Conservation (phyloP, 2,329 filamentous ascomycete genomes). For the Aspergillus latus region DNA sequence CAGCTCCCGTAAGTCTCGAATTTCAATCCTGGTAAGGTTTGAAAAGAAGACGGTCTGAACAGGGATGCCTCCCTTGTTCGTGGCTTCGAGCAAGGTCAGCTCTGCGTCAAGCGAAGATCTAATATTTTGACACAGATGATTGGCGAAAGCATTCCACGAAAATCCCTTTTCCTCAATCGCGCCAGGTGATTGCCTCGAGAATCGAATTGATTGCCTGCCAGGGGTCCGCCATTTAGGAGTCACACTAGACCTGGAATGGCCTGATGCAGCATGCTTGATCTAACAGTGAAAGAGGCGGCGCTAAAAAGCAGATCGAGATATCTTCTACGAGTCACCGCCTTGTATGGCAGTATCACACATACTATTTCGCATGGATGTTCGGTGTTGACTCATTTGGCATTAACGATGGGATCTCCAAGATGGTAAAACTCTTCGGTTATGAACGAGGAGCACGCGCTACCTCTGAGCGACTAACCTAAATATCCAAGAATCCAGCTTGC, state of each 20-base stretch:
- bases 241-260: slow-evolving; percentile 6
- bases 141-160: background rate
- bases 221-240: slow-evolving; percentile 5
- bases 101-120: background rate
- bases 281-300: slow-evolving; percentile 9
- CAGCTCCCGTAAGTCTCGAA: background rate
- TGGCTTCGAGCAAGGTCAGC: background rate
- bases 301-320: slow-evolving; percentile 18
- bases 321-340: slow-evolving; percentile 15
- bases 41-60: background rate
- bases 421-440: background rate
- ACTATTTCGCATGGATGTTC: slow-evolving; percentile 3
- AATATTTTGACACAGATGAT: background rate
- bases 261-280: slow-evolving; percentile 7
- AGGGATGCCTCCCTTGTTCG: slow-evolving; percentile 2
- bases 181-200: background rate
- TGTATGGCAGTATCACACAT: background rate
- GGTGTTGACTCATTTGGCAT: background rate
- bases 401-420: slow-evolving; percentile 7
- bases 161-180: background rate
- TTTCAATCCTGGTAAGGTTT: slow-evolving; percentile 3
- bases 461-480: background rate
- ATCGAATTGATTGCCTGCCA: slow-evolving; percentile 11
- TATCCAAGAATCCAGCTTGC: slow-evolving; percentile 1
- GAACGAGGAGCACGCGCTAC: slow-evolving; percentile 19